Base-by-base conservation (phyloP, 371 early-diverging fungal genomes). In the Mucor circinelloides region DNA sequence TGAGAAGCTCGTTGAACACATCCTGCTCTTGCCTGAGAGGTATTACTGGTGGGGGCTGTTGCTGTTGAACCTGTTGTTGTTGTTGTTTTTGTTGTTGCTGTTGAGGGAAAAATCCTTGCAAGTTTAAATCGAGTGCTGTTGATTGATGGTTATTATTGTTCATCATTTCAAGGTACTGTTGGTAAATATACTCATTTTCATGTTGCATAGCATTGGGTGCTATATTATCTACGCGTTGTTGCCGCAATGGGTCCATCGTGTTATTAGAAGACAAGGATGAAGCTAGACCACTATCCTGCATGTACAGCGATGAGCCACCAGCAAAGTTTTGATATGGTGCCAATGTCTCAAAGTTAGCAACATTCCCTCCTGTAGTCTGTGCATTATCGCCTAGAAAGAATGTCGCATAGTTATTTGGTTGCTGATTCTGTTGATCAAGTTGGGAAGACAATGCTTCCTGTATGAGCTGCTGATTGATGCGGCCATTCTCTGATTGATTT, bases 1-100 rank as follows among this genome's bases (percentile, higher is more conserved):
- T 60, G 10, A 73, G 57, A 3, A 73, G 61, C 58, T 73, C 73
- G 19, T 44, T 7, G 52, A 73, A 73, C 4, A 73, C 62, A 48
- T 73, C 73, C 50, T 69, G 62, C 12, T 70, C 70, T 52, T 60
- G 40, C 31, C 61, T 46, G 3, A 4, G 12, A 10, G 50, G 50
- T 25, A 50, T 19, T 12, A 2, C 50, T 50, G 50, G 50, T 1
- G 46, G 52, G 15, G 38, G 50, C 23, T 34, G 58, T 52, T 55
- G 58, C 27, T 30, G 46, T 19, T 64, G 48, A n/a, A n/a, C n/a
- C 9, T 63, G 55, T 19, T 60, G 55, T n/a, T n/a, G n/a, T n/a
- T n/a, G 52, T 23, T 50, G 50, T 31, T 34, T 54, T 52, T 55
- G 58, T 36, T 30, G 46, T 19, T 64, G 48, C 9, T 63, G 55